These are phyloP conservation scores for Echeveria elegans DNA, from an alignment of 164 flowering plant genomes.

Conservation along the genomic window DNA sequence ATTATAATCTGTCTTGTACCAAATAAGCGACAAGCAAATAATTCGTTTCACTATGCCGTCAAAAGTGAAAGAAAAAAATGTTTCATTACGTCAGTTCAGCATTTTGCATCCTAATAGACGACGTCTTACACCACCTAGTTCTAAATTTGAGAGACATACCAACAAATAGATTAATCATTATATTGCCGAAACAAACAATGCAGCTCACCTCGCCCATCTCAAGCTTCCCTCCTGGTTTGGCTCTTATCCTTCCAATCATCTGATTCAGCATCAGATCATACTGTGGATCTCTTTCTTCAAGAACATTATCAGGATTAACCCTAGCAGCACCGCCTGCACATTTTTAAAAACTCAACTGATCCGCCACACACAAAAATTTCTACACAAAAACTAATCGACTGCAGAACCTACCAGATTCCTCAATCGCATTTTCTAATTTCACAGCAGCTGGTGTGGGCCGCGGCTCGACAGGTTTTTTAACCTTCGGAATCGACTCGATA, in stretches of 20 bases:
- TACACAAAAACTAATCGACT: background rate
- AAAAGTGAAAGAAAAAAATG: no score
- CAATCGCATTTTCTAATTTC: constrained; percentile 16
- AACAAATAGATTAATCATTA: background rate
- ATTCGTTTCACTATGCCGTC: no score
- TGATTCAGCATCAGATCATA: constrained; percentile 81
- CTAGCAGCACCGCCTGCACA: constrained; percentile 26
- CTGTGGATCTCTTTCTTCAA: constrained; percentile 61
- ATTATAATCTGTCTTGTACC: no score
- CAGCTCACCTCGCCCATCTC: constrained; percentile 89
- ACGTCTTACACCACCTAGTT: background rate
- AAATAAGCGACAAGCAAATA: no score
- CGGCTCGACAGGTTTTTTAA: constrained; percentile 27
- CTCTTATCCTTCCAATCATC: constrained; percentile 72
- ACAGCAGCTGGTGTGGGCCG: constrained; percentile 16
- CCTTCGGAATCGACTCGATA: constrained; percentile 22
- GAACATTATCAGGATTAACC: constrained; percentile 32
- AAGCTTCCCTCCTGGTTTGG: constrained; percentile 80
- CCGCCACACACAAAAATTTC: background rate
- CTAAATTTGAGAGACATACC: background rate
- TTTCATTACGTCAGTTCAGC: no score
- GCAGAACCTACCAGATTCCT: constrained; percentile 1
- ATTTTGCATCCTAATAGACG: background rate
- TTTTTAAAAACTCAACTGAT: no score
- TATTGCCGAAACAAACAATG: no score